These are phyloP conservation scores for Cadophora gregata DNA, from an alignment of 2,329 filamentous ascomycete genomes.

Conservation along the genomic window DNA sequence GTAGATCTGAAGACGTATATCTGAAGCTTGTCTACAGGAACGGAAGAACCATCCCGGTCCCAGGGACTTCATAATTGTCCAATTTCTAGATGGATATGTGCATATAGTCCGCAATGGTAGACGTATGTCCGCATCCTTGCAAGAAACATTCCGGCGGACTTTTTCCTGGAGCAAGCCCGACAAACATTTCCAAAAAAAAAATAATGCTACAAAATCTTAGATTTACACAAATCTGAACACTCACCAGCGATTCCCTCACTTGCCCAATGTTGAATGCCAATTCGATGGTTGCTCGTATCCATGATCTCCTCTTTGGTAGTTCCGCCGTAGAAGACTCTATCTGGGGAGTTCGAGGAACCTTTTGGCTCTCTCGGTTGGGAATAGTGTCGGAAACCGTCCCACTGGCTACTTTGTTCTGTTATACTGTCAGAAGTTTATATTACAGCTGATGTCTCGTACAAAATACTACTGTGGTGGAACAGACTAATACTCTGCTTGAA, in stretches of 20 bases:
- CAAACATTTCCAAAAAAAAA: neutral
- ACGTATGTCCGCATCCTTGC: neutral
- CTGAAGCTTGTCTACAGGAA: too few relatives aligned
- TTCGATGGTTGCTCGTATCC: conserved; percentile 50
- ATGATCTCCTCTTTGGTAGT: conserved; percentile 53
- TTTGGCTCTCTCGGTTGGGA: conserved; percentile 47
- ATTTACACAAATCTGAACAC: neutral
- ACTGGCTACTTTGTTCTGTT: conserved; percentile 54
- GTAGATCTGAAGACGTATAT: too few relatives aligned
- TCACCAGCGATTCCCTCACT: conserved; percentile 52
- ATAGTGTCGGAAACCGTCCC: conserved; percentile 58
- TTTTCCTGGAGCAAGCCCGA: neutral
- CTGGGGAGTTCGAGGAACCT: conserved; percentile 34
- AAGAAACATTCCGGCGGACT: neutral
- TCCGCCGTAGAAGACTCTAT: conserved; percentile 56
- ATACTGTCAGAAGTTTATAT: neutral
- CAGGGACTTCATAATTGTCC: too few relatives aligned
- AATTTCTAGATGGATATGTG: too few relatives aligned
- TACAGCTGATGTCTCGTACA: too few relatives aligned
- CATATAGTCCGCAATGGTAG: too few relatives aligned
- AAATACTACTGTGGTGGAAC: too few relatives aligned
- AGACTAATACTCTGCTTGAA: neutral
- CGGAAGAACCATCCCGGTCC: too few relatives aligned
- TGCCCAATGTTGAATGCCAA: conserved; percentile 56
- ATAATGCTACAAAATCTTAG: neutral